Evolutionary conservation across 169 alveolate species (phyloP), one percentile per base, ranked within the genome.

Genomic region (Eimeria maxima): DNA sequence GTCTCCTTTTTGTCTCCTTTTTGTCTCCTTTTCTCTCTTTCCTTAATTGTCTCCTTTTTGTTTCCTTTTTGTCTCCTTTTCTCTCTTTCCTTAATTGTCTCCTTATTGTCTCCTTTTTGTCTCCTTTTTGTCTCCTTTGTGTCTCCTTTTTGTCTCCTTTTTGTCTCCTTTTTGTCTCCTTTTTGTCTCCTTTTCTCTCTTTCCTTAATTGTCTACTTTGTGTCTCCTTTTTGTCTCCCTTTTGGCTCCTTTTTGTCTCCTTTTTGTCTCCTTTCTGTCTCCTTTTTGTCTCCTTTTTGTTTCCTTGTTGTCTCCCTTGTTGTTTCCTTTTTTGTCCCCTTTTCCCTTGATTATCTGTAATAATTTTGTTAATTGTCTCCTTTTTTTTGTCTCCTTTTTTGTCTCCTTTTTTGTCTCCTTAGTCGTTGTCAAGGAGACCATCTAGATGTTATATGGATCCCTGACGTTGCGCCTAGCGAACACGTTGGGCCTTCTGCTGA

Each of bases 381-480:
- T 97, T 78, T 95, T 97, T 67, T 98, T 57, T 57, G 18, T 7
- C 18, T 3, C 4, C 24, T 57, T 13, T 57, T 8, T 18, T 57
- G 10, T 57, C 67, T 57, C 60, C 60, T 97, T 92, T 97, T 98
- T 74, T 24, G 10, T 27, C n/a, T 7, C 27, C 97, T 97, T 95
- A 95, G 99, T 73, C 97, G 97, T n/a, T 96, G 86, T 42, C 98
- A 98, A 95, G 98, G 98, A 45, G 99, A 98, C 87, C 99, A 99
- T 45, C 97, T 99, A 90, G 95, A 97, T 93, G 96, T 96, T 65
- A 97, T 99, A 22, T 93, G 92, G 94, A 90, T 99, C 22, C 99
- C 99, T 6, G 99, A 99, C 96, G 98, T 98, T 18, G 97, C 97
- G 67, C 99, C 99, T n/a, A 95, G 96, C 27, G 98, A 97, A 42